Conservation (phyloP, 371 early-diverging fungal genomes). For the Sporodiniella umbellata region DNA sequence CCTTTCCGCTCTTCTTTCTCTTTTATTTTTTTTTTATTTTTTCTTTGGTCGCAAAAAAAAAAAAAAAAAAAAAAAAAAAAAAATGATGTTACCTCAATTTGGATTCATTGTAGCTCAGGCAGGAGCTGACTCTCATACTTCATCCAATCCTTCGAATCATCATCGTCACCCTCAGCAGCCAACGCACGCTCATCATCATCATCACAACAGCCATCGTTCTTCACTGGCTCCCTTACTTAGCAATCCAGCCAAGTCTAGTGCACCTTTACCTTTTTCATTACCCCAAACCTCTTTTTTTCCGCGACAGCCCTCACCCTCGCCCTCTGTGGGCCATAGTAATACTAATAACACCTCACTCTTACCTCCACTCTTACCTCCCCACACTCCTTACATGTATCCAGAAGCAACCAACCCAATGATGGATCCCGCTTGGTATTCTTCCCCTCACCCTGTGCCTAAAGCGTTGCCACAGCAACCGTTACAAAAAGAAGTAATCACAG, state of each 20-base stretch:
- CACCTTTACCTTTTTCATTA: conserved; percentile 1
- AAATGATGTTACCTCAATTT: conserved; percentile 65
- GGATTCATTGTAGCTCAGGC: conserved; percentile 49
- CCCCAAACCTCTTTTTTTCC: conserved; percentile 12
- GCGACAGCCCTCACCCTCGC: conserved; percentile 13
- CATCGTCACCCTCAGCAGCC: conserved; percentile 3
- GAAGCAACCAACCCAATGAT: background rate
- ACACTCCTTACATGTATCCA: background rate
- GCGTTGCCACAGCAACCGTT: background rate
- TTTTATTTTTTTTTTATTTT: conserved; percentile 6
- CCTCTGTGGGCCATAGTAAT: background rate
- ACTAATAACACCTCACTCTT: background rate
- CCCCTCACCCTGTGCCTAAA: background rate
- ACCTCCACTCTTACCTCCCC: conserved; percentile 8
- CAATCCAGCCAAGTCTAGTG: background rate
- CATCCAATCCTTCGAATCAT: conserved; percentile 9
- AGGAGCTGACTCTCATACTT: conserved; percentile 36
- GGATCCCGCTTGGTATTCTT: background rate
- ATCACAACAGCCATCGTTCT: background rate
- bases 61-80: too few relatives aligned
- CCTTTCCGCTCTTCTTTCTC: conserved; percentile 1
- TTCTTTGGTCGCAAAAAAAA: background rate
- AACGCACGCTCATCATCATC: background rate
- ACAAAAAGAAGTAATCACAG: background rate
- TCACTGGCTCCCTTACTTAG: conserved; percentile 11